phyloP scores from a whole-genome alignment of 2,329 filamentous ascomycete species.

The Colletotrichum cereale region DNA sequence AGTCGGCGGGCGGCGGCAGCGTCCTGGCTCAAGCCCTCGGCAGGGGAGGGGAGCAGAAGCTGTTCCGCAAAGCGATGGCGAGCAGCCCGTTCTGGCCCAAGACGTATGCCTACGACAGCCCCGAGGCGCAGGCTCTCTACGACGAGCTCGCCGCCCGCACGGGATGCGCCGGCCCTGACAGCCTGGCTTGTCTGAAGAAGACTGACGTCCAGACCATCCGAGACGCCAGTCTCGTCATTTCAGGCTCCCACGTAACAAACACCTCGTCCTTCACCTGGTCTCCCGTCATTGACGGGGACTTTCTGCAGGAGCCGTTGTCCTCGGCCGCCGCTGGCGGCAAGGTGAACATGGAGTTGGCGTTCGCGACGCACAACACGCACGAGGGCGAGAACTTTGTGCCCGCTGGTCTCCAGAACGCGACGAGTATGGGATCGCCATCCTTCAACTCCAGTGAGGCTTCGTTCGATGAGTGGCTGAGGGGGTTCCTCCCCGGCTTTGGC shows the following conservation, averaged over 20 bases:
- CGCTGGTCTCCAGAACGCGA: constrained; percentile 55
- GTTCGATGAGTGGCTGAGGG: constrained; percentile 65
- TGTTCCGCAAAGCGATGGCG: constrained; percentile 46
- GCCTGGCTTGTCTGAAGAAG: constrained; percentile 66
- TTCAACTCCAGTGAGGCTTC: constrained; percentile 64
- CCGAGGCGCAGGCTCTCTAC: constrained; percentile 65
- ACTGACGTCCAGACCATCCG: constrained; percentile 65
- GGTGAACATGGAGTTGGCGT: constrained; percentile 61
- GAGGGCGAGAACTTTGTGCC: constrained; percentile 74
- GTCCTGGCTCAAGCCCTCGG: constrained; percentile 40
- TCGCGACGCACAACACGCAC: constrained; percentile 72
- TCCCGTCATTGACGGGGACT: constrained; percentile 69
- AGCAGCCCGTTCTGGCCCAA: constrained; percentile 71
- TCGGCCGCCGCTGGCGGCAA: constrained; percentile 51
- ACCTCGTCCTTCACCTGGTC: constrained; percentile 71
- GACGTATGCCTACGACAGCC: constrained; percentile 64
- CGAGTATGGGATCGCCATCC: constrained; percentile 50
- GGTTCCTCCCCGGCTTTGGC: constrained; percentile 64
- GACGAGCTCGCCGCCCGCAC: constrained; percentile 58
- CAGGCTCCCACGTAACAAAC: constrained; percentile 63
- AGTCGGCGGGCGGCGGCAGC: constrained; percentile 46
- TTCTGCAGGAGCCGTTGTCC: constrained; percentile 63
- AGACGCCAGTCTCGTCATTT: constrained; percentile 63
- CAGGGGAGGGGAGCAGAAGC: constrained; percentile 32
- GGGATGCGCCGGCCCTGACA: constrained; percentile 60